A percentile compares a stretch with the other conserved stretches of the same genome.
These are phyloP conservation scores for Entrophospora sp. DNA, from an alignment of 192 early-diverging fungal species.

Conservation along the genomic window DNA sequence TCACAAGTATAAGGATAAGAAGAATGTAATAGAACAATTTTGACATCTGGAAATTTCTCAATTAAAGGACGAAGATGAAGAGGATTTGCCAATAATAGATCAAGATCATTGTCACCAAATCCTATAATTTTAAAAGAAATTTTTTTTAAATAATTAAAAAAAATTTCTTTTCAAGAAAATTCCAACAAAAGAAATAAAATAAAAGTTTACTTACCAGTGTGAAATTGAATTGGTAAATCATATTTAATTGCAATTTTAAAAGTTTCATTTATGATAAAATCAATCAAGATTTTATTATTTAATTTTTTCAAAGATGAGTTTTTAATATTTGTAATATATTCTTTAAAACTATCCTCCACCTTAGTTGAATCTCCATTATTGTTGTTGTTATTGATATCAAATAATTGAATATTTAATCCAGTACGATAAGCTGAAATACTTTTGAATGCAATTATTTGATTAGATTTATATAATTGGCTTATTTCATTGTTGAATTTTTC, in stretches of 20 bases:
- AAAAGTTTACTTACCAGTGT: constrained; percentile 10
- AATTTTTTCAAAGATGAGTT: neutral
- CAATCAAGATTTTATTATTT: neutral
- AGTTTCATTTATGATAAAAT: constrained; percentile 2
- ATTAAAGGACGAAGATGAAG: constrained; percentile 17
- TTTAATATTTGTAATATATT: neutral
- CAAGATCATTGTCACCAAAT: constrained; percentile 25
- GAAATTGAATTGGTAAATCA: constrained; percentile 24
- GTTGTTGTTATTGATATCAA: neutral
- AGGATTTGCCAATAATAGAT: constrained; percentile 19
- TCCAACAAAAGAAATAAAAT: neutral
- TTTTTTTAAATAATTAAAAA: neutral
- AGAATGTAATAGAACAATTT: constrained; percentile 20
- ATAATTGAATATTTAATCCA: constrained; percentile 17
- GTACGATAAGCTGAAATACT: constrained; percentile 5
- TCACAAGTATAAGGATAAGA: constrained; percentile 22
- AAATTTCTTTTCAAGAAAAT: no score
- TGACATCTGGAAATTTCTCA: constrained; percentile 20
- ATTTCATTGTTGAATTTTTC: neutral
- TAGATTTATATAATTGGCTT: neutral
- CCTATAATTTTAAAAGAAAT: neutral
- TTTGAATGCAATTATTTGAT: constrained; percentile 13
- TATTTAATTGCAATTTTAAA: neutral
- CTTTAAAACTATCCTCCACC: neutral
- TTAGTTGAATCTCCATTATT: neutral